Evolutionary conservation across 1,284 basidiomycete genomes (phyloP).

Genomic region (Cutaneotrichosporon cutaneum): DNA sequence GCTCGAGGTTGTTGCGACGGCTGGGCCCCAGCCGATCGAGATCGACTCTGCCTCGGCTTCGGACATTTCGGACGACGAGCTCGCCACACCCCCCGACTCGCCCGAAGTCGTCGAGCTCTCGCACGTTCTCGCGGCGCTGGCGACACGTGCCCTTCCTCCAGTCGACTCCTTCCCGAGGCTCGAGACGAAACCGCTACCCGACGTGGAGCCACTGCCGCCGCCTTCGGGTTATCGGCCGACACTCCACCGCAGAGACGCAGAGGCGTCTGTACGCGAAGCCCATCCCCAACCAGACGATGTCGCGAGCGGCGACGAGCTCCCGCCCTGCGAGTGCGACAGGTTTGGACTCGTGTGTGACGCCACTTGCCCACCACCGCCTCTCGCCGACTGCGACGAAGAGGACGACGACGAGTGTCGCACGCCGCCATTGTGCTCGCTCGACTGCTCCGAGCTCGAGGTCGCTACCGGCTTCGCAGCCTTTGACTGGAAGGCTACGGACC

Average conservation of each 20-base stretch:
- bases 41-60: conserved; percentile 5
- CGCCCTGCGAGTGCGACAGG: background rate
- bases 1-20: background rate
- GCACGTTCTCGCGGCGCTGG: background rate
- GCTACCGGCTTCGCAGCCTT: background rate
- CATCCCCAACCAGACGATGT: background rate
- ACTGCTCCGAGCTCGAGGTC: conserved; percentile 20
- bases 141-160: background rate
- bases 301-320: background rate
- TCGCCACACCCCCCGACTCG: conserved; percentile 6
- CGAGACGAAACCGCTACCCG: conserved; percentile 1
- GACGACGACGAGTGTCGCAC: conserved; percentile 24
- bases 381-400: conserved; percentile 20
- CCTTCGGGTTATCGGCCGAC: background rate
- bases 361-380: background rate
- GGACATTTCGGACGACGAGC: background rate
- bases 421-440: conserved; percentile 24
- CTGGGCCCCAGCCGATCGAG: background rate
- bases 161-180: background rate
- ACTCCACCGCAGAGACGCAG: background rate
- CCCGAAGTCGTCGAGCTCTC: background rate
- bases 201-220: background rate
- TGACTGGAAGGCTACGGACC: background rate
- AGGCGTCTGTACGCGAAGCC: background rate
- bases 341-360: conserved; percentile 6